These are phyloP conservation scores for Tetraselmis striata DNA, from an alignment of 139 green algal species.

Conservation along the genomic window DNA sequence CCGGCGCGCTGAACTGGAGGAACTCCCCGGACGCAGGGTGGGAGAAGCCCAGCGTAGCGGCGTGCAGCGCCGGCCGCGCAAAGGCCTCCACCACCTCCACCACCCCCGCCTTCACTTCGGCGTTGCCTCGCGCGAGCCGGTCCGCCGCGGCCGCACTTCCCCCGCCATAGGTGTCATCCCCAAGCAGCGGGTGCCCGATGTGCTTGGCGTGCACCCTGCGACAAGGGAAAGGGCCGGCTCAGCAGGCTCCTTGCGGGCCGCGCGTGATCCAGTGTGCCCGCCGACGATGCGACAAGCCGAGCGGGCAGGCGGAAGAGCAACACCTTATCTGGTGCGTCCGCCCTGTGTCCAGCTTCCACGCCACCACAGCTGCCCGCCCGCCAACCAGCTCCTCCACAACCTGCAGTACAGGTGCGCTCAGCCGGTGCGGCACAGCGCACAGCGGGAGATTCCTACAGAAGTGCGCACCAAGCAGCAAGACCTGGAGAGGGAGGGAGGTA, in stretches of 20 bases:
- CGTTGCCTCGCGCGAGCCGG: not conserved
- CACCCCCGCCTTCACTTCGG: not conserved
- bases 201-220: conserved; percentile 76
- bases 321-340: conserved; percentile 92
- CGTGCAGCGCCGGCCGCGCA: conserved; percentile 72
- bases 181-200: conserved; percentile 78
- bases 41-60: conserved; percentile 65
- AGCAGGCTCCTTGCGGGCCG: no score
- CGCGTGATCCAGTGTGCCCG: no score
- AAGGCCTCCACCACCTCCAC: conserved; percentile 29
- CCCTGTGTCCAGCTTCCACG: conserved; percentile 90
- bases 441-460: no score
- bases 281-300: no score
- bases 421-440: no score
- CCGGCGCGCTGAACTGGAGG: conserved; percentile 54
- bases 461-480: no score
- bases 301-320: no score
- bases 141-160: not conserved
- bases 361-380: conserved; percentile 67
- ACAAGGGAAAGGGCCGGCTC: not conserved
- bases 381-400: conserved; percentile 59
- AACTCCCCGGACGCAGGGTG: conserved; percentile 55
- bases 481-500: no score
- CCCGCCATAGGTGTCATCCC: conserved; percentile 82
- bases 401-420: no score